Base-by-base conservation (phyloP, 768 basidiomycete genomes). In the Ramaria sp. region DNA sequence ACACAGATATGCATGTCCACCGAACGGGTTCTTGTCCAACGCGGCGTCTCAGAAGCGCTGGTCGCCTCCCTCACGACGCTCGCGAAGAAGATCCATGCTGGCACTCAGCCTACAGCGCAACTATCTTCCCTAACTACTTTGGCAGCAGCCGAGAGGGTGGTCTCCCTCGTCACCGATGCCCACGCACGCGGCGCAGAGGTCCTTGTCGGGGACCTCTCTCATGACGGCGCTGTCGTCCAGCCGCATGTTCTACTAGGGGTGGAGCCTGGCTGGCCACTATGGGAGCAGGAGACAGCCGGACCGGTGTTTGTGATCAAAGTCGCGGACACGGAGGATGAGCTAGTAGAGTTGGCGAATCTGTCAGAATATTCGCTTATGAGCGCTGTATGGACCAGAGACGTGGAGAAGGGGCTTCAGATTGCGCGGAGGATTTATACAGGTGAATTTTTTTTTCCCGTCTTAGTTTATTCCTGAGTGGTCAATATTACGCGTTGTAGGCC, bases 231-330 rank as follows among this genome's bases (percentile, higher is more conserved):
- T 0, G 62, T 78, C 6, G 66, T 81, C 16, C 70, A 73, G 56
- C 79, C 79, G n/a, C 79, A 81, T 62, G 57, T 82, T 32, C 56
- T 81, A 15, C 62, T 59, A 20, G 71, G 68, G 16, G 74, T 78
- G 38, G 73, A 67, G 55, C 72, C 71, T 0, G 78, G 72, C 7
- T 79, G 76, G 70, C 61, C 67, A 24, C 53, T 78, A 10, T 82
- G 79, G 79, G 71, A 79, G 24, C 61, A 70, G 36, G 84, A 85
- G 64, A 73, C 75, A 1, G 85, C 85, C 63, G 81, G 80, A 0
- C 82, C 78, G 41, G 74, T 79, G 0, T 64, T 78, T 5, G 69
- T 67, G 9, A 65, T 82, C 49, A 68, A 70, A 1, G 64, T 70
- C 1, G 75, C 71, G 15, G 73, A 78, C 22, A 75, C 71, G 0